phyloP scores from a whole-genome alignment of 2,329 filamentous ascomycete genomes.

The Talaromyces rugulosus region DNA sequence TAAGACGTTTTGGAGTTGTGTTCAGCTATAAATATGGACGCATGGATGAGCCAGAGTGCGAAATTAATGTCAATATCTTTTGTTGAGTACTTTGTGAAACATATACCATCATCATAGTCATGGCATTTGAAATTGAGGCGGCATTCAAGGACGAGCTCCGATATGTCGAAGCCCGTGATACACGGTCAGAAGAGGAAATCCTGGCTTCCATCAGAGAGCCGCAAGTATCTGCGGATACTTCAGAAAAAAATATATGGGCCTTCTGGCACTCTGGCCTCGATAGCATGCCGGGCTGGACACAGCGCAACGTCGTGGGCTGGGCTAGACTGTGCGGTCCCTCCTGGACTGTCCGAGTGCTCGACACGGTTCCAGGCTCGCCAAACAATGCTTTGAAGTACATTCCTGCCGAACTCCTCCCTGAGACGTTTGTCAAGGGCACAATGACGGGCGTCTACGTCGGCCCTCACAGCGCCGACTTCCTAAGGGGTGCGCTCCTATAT shows the following conservation, averaged over 20 bases:
- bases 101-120: neutral
- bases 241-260: conserved; percentile 40
- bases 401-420: conserved; percentile 33
- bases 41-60: too few species aligned
- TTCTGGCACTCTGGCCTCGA: conserved; percentile 37
- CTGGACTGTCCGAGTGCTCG: conserved; percentile 43
- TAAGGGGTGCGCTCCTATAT: conserved; percentile 41
- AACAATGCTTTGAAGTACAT: conserved; percentile 39
- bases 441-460: conserved; percentile 44
- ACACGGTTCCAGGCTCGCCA: conserved; percentile 32
- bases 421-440: conserved; percentile 38
- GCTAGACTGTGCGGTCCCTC: conserved; percentile 33
- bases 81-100: neutral
- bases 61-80: neutral
- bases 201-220: conserved; percentile 17
- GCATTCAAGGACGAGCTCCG: conserved; percentile 9
- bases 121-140: neutral
- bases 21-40: neutral
- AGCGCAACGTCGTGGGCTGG: conserved; percentile 41
- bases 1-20: neutral
- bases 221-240: conserved; percentile 18
- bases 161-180: conserved; percentile 4
- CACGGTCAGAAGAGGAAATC: conserved; percentile 16
- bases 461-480: conserved; percentile 45
- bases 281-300: conserved; percentile 36